Conservation (phyloP, 2,329 filamentous ascomycete genomes). For the Penicillium hesseltinei region DNA sequence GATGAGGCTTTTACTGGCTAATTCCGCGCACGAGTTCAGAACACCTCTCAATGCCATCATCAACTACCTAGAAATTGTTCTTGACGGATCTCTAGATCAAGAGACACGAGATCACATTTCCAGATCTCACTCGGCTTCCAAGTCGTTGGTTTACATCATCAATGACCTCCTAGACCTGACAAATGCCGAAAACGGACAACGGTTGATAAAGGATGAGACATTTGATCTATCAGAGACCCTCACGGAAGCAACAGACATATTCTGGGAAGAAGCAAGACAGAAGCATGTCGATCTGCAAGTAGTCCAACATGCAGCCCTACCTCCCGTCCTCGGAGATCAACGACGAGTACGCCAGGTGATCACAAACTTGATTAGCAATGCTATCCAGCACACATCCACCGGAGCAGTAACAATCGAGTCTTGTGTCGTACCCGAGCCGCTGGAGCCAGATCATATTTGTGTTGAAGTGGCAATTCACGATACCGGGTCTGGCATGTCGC, state of each 20-base stretch:
- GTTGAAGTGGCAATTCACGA: constrained; percentile 75
- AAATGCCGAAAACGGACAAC: constrained; percentile 77
- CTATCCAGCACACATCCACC: constrained; percentile 70
- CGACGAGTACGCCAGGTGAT: constrained; percentile 77
- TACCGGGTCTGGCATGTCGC: constrained; percentile 65
- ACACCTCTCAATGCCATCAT: constrained; percentile 92
- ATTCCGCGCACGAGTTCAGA: constrained; percentile 85
- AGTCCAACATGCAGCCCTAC: constrained; percentile 65
- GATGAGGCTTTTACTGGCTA: constrained; percentile 73
- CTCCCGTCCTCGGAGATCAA: constrained; percentile 74
- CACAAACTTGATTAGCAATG: constrained; percentile 80
- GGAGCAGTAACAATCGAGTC: constrained; percentile 71
- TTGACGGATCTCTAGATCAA: constrained; percentile 73
- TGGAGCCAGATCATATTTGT: constrained; percentile 54
- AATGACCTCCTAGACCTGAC: constrained; percentile 85
- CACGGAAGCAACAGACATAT: constrained; percentile 71
- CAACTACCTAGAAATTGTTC: constrained; percentile 84
- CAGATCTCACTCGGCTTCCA: constrained; percentile 83
- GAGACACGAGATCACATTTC: constrained; percentile 81
- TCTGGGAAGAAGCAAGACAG: constrained; percentile 70
- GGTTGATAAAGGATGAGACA: constrained; percentile 73
- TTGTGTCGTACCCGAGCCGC: constrained; percentile 51
- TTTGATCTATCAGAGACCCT: constrained; percentile 72
- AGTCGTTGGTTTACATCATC: constrained; percentile 87
- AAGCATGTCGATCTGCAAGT: constrained; percentile 72